Base-by-base conservation (phyloP, 1,139 yeast genomes). In the Debaryomyces nepalensis region DNA sequence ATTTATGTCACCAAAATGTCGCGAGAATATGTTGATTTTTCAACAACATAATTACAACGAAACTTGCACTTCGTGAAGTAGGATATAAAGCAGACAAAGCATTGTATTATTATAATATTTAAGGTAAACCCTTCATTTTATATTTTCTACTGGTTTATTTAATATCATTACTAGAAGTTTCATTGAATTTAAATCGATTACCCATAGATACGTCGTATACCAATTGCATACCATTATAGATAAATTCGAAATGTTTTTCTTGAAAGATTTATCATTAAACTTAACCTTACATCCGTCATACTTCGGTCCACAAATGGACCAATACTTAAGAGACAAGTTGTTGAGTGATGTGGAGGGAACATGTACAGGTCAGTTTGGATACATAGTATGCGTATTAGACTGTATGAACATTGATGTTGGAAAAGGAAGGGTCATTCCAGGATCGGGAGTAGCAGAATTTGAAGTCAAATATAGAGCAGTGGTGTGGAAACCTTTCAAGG, bases 301-400 rank as follows among this genome's bases (percentile, higher is more conserved):
- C 64, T 93, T 91, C 60, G 99, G 99, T 1, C 97, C 99, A 4
- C 95, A 91, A 56, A 93, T 93, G 98, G 90, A 88, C 65, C 95
- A 89, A 59, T 91, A 84, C 61, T 75, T 93, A 53, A 82, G 95
- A 59, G 88, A 90, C 59, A 91, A 91, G 64, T 76, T 93, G 51
- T 76, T 95, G 47, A 90, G 89, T 53, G 99, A 93, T 59, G 99
- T 95, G 37, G 99, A 93, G 66, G 99, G 99, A 15, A 90, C 98
- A 1, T 95, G 99, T 69, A 90, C 99, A 1, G 99, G 99, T 54
- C 97, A 93, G 64, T 93, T 93, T 68, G 99, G 99, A 5, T 93
- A 93, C 65, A 93, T 93, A 54, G 87, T 93, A 45, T 93, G 98
- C 67, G 99, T 93, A 32, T 75, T 93, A 62, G 99, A 93, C 61